phyloP scores from a whole-genome alignment of 1,139 yeast species.

The Suhomyces yuchorum region DNA sequence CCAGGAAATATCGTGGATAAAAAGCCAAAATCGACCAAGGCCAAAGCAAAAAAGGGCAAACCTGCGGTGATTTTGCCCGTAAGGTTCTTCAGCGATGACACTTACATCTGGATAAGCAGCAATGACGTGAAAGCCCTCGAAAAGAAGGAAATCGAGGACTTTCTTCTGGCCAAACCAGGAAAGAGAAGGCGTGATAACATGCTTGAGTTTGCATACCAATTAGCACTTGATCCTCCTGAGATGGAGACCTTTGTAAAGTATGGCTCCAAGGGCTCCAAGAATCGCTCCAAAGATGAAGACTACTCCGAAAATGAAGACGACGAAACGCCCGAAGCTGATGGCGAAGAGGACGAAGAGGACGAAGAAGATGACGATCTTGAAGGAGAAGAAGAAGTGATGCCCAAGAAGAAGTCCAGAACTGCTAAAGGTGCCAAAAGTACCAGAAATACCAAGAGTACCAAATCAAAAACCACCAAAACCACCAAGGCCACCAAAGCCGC shows the following conservation, averaged over 20 bases:
- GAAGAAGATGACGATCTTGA: not conserved
- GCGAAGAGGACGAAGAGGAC: constrained; percentile 4
- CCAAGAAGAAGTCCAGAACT: constrained; percentile 11
- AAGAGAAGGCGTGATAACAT: constrained; percentile 40
- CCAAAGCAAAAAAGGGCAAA: constrained; percentile 23
- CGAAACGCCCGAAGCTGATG: constrained; percentile 15
- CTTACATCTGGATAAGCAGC: constrained; percentile 60
- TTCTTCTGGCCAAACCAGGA: constrained; percentile 21
- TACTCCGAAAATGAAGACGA: constrained; percentile 21
- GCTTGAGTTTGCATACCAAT: constrained; percentile 40
- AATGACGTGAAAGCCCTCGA: constrained; percentile 43
- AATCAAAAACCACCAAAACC: constrained; percentile 6
- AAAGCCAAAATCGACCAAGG: constrained; percentile 46
- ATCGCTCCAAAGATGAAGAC: constrained; percentile 23
- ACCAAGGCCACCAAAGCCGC: constrained; percentile 8
- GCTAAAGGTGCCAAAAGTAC: not conserved
- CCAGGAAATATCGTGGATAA: constrained; percentile 54
- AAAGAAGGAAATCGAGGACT: constrained; percentile 30
- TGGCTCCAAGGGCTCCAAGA: constrained; percentile 40
- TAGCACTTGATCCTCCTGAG: constrained; percentile 47
- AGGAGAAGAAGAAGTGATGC: not conserved
- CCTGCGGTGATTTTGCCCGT: constrained; percentile 43
- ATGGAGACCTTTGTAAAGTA: constrained; percentile 45
- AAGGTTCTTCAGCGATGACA: constrained; percentile 65
- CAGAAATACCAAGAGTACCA: not conserved